These are phyloP conservation scores for Clavispora santaluciae DNA, from an alignment of 805 yeast genomes.

Conservation along the genomic window DNA sequence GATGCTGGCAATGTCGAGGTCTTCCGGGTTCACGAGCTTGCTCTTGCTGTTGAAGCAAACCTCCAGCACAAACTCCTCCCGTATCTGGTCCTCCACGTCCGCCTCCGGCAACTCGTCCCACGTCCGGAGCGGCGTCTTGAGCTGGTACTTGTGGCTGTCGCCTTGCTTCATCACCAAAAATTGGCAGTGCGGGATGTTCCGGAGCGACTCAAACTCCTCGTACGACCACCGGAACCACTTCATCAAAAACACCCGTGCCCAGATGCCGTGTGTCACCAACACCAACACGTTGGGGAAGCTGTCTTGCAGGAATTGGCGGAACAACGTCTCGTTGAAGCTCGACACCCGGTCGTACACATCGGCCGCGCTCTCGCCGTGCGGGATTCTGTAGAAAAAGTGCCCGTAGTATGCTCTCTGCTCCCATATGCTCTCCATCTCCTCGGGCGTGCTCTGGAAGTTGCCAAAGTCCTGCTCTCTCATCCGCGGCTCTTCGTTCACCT, in stretches of 20 bases:
- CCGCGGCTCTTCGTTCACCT: slow-evolving; percentile 80
- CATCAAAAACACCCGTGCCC: slow-evolving; percentile 90
- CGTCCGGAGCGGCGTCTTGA: slow-evolving; percentile 59
- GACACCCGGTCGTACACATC: slow-evolving; percentile 91
- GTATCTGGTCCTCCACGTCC: slow-evolving; percentile 34
- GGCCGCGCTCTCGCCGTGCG: slow-evolving; percentile 93
- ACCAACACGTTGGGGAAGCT: slow-evolving; percentile 78
- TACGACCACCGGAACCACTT: slow-evolving; percentile 94
- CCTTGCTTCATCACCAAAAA: slow-evolving; percentile 72
- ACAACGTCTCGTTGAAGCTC: slow-evolving; percentile 81
- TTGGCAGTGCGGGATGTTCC: slow-evolving; percentile 82
- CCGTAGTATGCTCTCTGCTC: slow-evolving; percentile 84
- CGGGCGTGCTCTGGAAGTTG: slow-evolving; percentile 74
- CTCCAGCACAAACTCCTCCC: slow-evolving; percentile 33
- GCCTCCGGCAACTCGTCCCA: slow-evolving; percentile 61
- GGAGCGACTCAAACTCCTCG: slow-evolving; percentile 78
- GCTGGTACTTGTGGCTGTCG: slow-evolving; percentile 44
- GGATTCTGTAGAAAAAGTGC: slow-evolving; percentile 73
- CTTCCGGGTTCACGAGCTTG: slow-evolving; percentile 29
- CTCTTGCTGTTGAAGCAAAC: slow-evolving; percentile 33
- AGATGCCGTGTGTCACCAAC: slow-evolving; percentile 87
- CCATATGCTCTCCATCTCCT: slow-evolving; percentile 79
- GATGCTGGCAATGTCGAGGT: slow-evolving; percentile 34
- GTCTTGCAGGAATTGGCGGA: slow-evolving; percentile 67
- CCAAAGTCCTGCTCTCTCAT: slow-evolving; percentile 96